Evolutionary conservation across 2,329 filamentous ascomycete species (phyloP), one percentile per base, ranked within the genome.

Genomic region (Pyrenochaeta sp.): DNA sequence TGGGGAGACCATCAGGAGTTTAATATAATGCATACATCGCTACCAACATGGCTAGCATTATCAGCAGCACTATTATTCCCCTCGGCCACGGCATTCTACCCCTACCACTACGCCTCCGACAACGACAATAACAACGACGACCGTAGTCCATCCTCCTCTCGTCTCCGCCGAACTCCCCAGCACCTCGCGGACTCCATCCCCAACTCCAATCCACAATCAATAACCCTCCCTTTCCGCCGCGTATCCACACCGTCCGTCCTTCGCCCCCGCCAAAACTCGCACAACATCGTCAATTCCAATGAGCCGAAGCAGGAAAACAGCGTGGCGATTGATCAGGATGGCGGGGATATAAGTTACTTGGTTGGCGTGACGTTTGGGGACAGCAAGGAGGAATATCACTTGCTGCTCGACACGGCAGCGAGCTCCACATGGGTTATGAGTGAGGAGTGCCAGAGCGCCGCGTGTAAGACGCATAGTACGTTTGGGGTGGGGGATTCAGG

Each of bases 401-500:
- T 87, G 72, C 72, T 86, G 52, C 68, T 86, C 13, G 85, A 87
- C 68, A 84, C 83, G 0, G 85, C 84, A 7, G 82, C 83, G 13
- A 80, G 82, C 19, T 92, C 91, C 56, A 92, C 89, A 12, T 97
- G 93, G 93, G 86, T 96, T 22, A 95, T 95, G 86, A 86, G 89
- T 30, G 81, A 86, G 15, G 79, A 83, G 53, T 97, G 93, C 79
- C 82, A 76, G 15, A 87, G 86, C 2, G 76, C 82, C 25, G 85
- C 91, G 4, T 97, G 93, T 74, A 73, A 78, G 30, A 81, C 83
- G 65, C 93, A 96, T 75, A 87, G 87, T 68, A 87, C 84, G 0
- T 94, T 92, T 71, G 90, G 90, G 13, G 72, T 83, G 3, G 77
- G 80, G 2, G 85, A 90, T 63, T 96, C 92, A 3, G 84, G 79